Evolutionary conservation across 1,284 basidiomycete species (phyloP).

Genomic region (Lentinula novae-zelandiae): DNA sequence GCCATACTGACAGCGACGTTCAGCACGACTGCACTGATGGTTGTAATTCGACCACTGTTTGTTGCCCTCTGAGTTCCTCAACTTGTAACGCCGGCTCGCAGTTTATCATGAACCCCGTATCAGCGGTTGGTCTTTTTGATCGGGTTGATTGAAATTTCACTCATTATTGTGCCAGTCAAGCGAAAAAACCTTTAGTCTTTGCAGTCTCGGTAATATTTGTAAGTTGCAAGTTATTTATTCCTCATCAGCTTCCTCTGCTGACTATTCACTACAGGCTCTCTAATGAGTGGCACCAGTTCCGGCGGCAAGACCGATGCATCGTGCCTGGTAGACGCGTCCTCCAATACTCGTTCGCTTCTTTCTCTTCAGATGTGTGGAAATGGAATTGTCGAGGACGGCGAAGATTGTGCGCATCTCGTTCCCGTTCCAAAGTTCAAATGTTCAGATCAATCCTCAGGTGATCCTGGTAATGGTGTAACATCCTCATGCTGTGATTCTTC

Average conservation of each 20-base stretch:
- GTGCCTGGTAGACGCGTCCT: conserved; percentile 60
- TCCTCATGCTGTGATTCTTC: conserved; percentile 75
- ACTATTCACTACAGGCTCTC: conserved; percentile 40
- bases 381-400: conserved; percentile 72
- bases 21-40: conserved; percentile 56
- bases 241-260: not conserved
- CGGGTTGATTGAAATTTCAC: not conserved
- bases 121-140: conserved; percentile 37
- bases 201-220: conserved; percentile 88
- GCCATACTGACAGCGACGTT: conserved; percentile 18
- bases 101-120: conserved; percentile 83
- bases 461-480: conserved; percentile 65
- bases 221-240: conserved; percentile 23
- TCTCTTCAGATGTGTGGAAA: conserved; percentile 77
- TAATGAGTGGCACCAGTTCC: conserved; percentile 42
- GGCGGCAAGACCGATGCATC: conserved; percentile 46
- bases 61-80: conserved; percentile 67
- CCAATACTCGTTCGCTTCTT: conserved; percentile 38
- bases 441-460: conserved; percentile 24
- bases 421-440: not conserved
- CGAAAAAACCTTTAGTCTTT: conserved; percentile 74
- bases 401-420: conserved; percentile 56
- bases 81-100: conserved; percentile 65
- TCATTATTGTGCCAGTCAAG: not conserved
- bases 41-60: conserved; percentile 54